Evolutionary conservation across 495 filamentous ascomycete genomes (phyloP).

Genomic region (Acidomyces sp.): DNA sequence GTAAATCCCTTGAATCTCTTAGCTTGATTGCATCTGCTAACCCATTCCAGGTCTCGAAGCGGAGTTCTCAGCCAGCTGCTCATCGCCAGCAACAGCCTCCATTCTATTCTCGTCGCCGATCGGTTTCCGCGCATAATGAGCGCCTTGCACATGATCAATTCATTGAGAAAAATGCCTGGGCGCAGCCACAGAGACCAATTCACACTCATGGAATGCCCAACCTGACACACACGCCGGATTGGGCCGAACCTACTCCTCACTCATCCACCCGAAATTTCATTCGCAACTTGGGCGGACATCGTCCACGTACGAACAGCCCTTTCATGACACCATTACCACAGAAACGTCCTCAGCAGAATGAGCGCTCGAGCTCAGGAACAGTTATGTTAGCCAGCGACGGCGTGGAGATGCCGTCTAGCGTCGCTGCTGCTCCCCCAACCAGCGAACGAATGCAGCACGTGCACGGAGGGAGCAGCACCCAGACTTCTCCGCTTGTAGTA

Average conservation of each 20-base stretch:
- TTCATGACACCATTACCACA: slow-evolving; percentile 11
- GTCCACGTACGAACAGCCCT: neutral
- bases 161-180: slow-evolving; percentile 20
- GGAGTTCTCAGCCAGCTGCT: neutral
- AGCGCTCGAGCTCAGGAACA: slow-evolving; percentile 1
- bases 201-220: slow-evolving; percentile 6
- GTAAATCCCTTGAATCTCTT: neutral
- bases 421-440: slow-evolving; percentile 4
- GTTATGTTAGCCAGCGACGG: slow-evolving; percentile 1
- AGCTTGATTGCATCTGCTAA: neutral
- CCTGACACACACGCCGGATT: slow-evolving; percentile 19
- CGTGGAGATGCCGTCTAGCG: slow-evolving; percentile 5
- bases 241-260: slow-evolving; percentile 10
- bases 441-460: neutral
- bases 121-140: slow-evolving; percentile 9
- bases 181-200: slow-evolving; percentile 13
- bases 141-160: slow-evolving; percentile 18
- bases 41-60: slow-evolving; percentile 5
- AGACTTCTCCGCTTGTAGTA: slow-evolving; percentile 4
- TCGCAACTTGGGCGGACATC: slow-evolving; percentile 9
- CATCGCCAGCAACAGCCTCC: neutral
- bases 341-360: neutral
- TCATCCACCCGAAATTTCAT: slow-evolving; percentile 5
- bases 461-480: neutral
- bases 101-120: neutral